Evolutionary conservation across 805 yeast genomes (phyloP), one percentile per base, ranked within the genome.

Genomic region (Pichia exigua): DNA sequence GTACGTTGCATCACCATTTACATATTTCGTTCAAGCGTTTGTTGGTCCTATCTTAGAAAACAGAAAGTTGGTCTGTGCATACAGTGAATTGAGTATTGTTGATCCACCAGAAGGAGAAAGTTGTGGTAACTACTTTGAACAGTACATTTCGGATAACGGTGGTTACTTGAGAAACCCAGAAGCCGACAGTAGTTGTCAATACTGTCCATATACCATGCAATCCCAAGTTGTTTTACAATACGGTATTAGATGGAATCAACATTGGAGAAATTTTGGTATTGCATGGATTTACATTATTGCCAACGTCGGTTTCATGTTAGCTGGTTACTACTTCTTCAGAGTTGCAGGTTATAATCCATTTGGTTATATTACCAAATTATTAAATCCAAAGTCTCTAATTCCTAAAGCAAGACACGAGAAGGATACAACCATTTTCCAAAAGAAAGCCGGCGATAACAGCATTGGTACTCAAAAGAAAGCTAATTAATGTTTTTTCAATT

Each of bases 1-100:
- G 90, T 83, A 85, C 76, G 77, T 84, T 57, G 75, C 73, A 22
- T 82, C 87, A 22, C 95, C 86, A 17, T 77, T 77, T 67, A 85
- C 92, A 1, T 87, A 88, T 62, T 79, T 84, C 63, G 71, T 87
- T 53, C 82, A 79, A 55, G 59, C 58, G 41, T 72, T 78, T 48
- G 72, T 84, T 55, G 70, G 81, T 45, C 73, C 69, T 35, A 67
- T 64, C 28, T 72, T 75, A 48, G 83, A 83, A 56, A 75, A 73
- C 42, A 72, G 77, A 57, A 63, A 67, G 35, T 82, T 86, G 13
- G 60, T 52, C 11, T 85, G 91, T 64, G 56, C 67, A 12, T 56
- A 55, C 1, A 55, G 59, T 11, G 92, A 85, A 60, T 69, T 76
- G 61, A 73, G 76, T 30, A 66, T 68, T 47, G 66, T 81, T 54